Conservation (phyloP, 371 early-diverging fungal species). For the Polyrhizophydium stewartii region DNA sequence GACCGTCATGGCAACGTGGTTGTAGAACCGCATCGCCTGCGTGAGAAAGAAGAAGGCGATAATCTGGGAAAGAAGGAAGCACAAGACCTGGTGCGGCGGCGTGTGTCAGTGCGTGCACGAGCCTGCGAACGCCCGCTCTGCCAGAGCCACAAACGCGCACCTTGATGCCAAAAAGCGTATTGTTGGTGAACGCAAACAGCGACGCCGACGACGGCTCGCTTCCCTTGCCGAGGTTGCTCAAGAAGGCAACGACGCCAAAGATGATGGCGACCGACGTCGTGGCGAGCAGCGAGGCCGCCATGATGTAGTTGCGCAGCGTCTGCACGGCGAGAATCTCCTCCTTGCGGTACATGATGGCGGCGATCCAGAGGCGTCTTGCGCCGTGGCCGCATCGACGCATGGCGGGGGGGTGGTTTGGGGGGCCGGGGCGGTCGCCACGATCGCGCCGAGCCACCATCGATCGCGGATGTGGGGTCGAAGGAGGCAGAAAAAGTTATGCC, state of each 20-base stretch:
- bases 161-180: slow-evolving; percentile 16
- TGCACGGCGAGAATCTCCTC: slow-evolving; percentile 37
- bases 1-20: slow-evolving; percentile 33
- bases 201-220: slow-evolving; percentile 1
- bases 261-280: slow-evolving; percentile 24
- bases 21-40: slow-evolving; percentile 35
- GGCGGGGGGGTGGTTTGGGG: no score
- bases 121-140: no score
- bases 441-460: no score
- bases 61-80: slow-evolving; percentile 13
- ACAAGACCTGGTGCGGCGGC: slow-evolving; percentile 9
- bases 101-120: neutral
- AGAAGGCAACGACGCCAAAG: slow-evolving; percentile 26
- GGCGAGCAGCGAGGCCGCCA: slow-evolving; percentile 33
- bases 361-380: slow-evolving; percentile 31
- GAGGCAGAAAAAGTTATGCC: no score
- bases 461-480: no score
- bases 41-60: slow-evolving; percentile 28
- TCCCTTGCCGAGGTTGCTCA: slow-evolving; percentile 14
- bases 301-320: slow-evolving; percentile 35
- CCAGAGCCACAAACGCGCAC: neutral
- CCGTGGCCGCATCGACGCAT: no score
- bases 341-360: slow-evolving; percentile 32
- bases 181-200: slow-evolving; percentile 15
- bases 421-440: no score